These are phyloP conservation scores for Globisporangium middletonii DNA, from an alignment of 352 stramenopile species.

Conservation along the genomic window DNA sequence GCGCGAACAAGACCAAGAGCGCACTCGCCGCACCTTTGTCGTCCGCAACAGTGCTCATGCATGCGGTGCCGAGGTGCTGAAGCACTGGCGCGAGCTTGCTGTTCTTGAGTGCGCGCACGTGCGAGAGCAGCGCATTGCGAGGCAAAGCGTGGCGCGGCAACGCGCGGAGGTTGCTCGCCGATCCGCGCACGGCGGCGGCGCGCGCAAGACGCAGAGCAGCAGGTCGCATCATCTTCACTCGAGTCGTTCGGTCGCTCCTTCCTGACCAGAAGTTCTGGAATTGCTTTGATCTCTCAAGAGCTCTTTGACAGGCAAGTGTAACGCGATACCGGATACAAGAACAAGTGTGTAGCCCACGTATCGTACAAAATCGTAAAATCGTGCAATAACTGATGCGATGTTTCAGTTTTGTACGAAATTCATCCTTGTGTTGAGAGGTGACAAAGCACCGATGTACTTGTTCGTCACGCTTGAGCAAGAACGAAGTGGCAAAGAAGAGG, in stretches of 20 bases:
- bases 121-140: constrained; percentile 1
- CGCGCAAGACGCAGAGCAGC: constrained; percentile 35
- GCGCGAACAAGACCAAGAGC: not conserved
- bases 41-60: constrained; percentile 34
- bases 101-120: constrained; percentile 15
- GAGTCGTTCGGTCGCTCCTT: not conserved
- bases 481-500: no score
- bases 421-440: no score
- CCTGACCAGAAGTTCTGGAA: constrained; percentile 22
- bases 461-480: no score
- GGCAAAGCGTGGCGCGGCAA: constrained; percentile 10
- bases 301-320: not conserved
- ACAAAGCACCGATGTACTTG: no score
- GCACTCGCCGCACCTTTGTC: constrained; percentile 22
- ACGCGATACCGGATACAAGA: no score
- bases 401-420: no score
- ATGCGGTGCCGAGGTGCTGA: constrained; percentile 31
- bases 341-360: no score
- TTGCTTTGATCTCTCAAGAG: not conserved
- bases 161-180: constrained; percentile 4
- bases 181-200: constrained; percentile 14
- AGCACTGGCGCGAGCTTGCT: constrained; percentile 24
- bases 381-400: no score
- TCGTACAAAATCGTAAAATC: no score
- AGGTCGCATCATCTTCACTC: constrained; percentile 42